phyloP scores from a whole-genome alignment of 306 rosid genomes.

The Elaeagnus macrophylla region DNA sequence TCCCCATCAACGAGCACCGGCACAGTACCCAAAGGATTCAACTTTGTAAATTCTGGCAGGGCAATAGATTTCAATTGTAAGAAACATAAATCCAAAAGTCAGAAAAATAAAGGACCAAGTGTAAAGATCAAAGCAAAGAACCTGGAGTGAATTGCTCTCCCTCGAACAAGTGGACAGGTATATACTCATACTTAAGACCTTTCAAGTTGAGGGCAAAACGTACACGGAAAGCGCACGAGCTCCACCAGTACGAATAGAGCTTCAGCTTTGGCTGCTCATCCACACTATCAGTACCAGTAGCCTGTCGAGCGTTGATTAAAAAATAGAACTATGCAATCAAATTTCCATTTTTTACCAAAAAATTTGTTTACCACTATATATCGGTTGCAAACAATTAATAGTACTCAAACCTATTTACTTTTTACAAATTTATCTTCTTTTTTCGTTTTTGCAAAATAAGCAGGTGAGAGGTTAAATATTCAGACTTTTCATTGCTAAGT shows the following conservation, averaged over 20 bases:
- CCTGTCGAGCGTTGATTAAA: too few species aligned
- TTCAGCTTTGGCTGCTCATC: constrained; percentile 15
- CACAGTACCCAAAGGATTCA: constrained; percentile 62
- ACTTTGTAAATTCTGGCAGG: constrained; percentile 40
- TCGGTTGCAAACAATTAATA: too few species aligned
- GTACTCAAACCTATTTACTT: too few species aligned
- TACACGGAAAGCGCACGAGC: constrained; percentile 39
- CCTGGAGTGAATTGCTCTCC: constrained; percentile 52
- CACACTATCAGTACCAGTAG: not conserved
- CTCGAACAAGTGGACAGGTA: constrained; percentile 42
- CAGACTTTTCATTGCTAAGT: too few species aligned
- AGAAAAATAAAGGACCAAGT: not conserved
- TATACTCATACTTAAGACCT: constrained; percentile 55
- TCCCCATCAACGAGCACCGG: constrained; percentile 59
- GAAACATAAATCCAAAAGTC: not conserved
- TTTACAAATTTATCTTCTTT: too few species aligned
- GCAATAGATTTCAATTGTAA: not conserved
- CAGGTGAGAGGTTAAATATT: too few species aligned
- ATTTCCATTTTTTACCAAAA: too few species aligned
- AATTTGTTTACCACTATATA: too few species aligned
- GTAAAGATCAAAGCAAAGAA: constrained; percentile 11
- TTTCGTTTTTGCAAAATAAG: too few species aligned
- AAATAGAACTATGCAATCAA: too few species aligned
- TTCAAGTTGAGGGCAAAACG: constrained; percentile 56
- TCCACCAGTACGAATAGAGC: constrained; percentile 36